phyloP scores from a whole-genome alignment of 2,329 filamentous ascomycete species.

The Diaporthe velutina region DNA sequence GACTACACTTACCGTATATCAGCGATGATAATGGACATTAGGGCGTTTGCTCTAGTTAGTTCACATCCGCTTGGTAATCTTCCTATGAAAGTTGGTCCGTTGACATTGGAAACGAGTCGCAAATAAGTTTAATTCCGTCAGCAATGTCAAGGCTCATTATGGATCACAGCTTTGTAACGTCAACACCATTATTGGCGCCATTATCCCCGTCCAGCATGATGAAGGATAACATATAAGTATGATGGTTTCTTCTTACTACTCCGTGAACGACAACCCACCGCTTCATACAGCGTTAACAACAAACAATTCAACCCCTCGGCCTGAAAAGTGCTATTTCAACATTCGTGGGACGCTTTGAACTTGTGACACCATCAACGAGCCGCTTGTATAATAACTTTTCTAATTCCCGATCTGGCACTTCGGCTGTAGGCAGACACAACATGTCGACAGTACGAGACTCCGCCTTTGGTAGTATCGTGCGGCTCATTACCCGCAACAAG shows the following conservation, averaged over 20 bases:
- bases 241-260: background rate
- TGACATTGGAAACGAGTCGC: background rate
- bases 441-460: constrained; percentile 42
- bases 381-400: background rate
- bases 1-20: background rate
- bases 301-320: background rate
- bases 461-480: constrained; percentile 47
- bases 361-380: background rate
- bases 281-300: background rate
- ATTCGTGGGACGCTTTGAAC: background rate
- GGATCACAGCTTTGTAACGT: constrained; percentile 11
- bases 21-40: background rate
- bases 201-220: background rate
- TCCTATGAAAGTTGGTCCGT: constrained; percentile 31
- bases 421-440: background rate
- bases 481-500: constrained; percentile 46
- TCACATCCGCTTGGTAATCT: constrained; percentile 36
- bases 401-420: background rate
- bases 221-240: background rate
- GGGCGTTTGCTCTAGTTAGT: constrained; percentile 4
- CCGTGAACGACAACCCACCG: too few species aligned
- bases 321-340: background rate
- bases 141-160: constrained; percentile 2
- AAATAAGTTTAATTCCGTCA: constrained; percentile 35
- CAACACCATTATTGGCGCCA: background rate